These are phyloP conservation scores for Suillus decipiens DNA, from an alignment of 768 basidiomycete genomes.

Conservation along the genomic window DNA sequence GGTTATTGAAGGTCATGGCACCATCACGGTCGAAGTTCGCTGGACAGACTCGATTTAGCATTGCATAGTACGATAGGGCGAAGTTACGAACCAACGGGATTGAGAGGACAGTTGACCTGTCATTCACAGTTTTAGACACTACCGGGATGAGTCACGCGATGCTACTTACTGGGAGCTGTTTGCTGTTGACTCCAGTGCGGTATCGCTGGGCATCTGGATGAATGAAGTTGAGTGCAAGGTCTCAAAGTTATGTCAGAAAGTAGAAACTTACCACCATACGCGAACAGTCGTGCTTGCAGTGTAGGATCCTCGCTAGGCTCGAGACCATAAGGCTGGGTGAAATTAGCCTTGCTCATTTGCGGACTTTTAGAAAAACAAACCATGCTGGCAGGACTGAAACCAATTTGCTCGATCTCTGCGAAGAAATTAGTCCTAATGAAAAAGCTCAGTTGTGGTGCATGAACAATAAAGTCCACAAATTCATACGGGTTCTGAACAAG, in stretches of 20 bases:
- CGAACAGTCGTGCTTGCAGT: conserved; percentile 58
- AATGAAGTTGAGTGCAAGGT: not conserved
- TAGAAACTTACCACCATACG: conserved; percentile 46
- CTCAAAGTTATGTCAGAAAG: not conserved
- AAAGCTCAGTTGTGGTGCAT: conserved; percentile 3
- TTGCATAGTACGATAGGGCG: too few relatives aligned
- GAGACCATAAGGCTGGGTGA: conserved; percentile 31
- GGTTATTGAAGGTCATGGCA: conserved; percentile 37
- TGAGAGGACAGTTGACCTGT: conserved; percentile 39
- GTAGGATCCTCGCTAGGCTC: conserved; percentile 59
- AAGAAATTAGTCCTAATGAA: conserved; percentile 29
- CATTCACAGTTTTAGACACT: not conserved
- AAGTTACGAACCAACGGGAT: conserved; percentile 35
- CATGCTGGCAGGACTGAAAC: conserved; percentile 53
- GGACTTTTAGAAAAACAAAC: conserved; percentile 24
- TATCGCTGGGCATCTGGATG: conserved; percentile 39
- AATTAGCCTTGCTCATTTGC: not conserved
- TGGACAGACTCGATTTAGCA: conserved; percentile 10
- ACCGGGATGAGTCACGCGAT: not conserved
- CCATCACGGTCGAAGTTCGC: conserved; percentile 44
- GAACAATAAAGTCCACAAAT: conserved; percentile 4
- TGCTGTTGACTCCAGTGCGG: conserved; percentile 39
- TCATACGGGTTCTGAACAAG: conserved; percentile 39
- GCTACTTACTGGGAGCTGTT: conserved; percentile 36
- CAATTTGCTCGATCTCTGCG: conserved; percentile 43